Percentiles rank a stretch among this genome's conserved stretches.
These are phyloP conservation scores for Craterostigma plantagineum DNA, from an alignment of 257 asterid genomes.

Conservation along the genomic window DNA sequence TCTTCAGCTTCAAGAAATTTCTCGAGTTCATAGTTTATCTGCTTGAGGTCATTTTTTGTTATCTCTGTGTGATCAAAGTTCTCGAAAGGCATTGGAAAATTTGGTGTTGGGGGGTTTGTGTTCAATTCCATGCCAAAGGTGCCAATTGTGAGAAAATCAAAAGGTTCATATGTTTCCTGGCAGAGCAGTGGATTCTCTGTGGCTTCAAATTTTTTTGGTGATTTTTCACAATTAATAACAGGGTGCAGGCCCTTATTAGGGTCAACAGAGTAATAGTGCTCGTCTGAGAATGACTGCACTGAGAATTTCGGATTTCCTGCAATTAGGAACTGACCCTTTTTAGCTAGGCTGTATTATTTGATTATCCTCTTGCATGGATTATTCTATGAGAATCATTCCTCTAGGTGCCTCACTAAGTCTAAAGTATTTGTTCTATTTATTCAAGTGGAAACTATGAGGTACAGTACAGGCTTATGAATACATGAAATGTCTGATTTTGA, in stretches of 20 bases:
- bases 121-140: constrained; percentile 50
- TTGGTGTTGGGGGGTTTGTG: constrained; percentile 61
- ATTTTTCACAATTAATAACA: constrained; percentile 13
- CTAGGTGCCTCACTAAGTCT: too few relatives aligned
- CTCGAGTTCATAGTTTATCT: constrained; percentile 52
- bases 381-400: constrained; percentile 11
- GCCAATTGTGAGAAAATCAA: constrained; percentile 82
- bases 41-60: constrained; percentile 37
- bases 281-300: constrained; percentile 20
- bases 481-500: too few relatives aligned
- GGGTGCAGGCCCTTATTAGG: constrained; percentile 15
- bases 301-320: constrained; percentile 36
- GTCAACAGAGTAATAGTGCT: constrained; percentile 23
- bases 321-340: constrained; percentile 8
- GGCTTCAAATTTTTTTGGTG: constrained; percentile 14
- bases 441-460: too few relatives aligned
- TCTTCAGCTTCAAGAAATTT: constrained; percentile 50
- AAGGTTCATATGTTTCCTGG: constrained; percentile 35
- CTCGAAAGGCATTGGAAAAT: constrained; percentile 26
- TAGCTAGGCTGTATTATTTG: not conserved
- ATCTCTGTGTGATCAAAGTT: constrained; percentile 22
- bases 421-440: too few relatives aligned
- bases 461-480: too few relatives aligned
- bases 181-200: constrained; percentile 13
- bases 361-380: constrained; percentile 12